Evolutionary conservation across 1,284 basidiomycete genomes (phyloP).

Genomic region (Ceratorhiza oryzae-sativae): DNA sequence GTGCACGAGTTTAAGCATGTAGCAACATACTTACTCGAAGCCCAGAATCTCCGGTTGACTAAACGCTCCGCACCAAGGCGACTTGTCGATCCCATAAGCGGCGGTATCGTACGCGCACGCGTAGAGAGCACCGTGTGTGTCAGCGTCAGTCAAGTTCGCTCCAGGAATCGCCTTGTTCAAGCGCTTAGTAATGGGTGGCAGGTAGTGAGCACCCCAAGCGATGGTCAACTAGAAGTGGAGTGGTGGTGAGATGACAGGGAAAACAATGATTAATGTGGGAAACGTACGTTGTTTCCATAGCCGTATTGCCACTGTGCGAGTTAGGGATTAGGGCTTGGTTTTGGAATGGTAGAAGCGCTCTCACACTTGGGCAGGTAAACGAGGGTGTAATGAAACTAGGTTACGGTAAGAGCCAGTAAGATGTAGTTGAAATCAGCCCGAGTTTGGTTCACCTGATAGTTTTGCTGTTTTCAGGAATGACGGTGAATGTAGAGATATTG

Average conservation of each 20-base stretch:
- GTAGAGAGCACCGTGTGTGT: constrained; percentile 69
- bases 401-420: background rate
- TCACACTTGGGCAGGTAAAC: constrained; percentile 53
- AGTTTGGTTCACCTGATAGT: constrained; percentile 52
- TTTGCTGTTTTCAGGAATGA: constrained; percentile 53
- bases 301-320: constrained; percentile 51
- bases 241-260: constrained; percentile 44
- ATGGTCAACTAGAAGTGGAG: constrained; percentile 43
- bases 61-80: constrained; percentile 77
- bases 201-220: constrained; percentile 56
- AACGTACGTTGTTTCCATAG: constrained; percentile 52
- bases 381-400: constrained; percentile 54
- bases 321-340: background rate
- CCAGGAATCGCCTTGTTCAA: constrained; percentile 65
- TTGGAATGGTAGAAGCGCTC: background rate
- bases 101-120: constrained; percentile 80
- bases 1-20: background rate
- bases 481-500: constrained; percentile 50
- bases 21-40: constrained; percentile 52
- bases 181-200: constrained; percentile 62
- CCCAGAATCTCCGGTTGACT: constrained; percentile 51
- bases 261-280: background rate
- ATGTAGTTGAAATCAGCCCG: background rate
- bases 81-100: constrained; percentile 58
- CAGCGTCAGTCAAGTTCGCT: constrained; percentile 63